Conservation (phyloP, 352 stramenopile genomes). For the Phytophthora multivora region DNA sequence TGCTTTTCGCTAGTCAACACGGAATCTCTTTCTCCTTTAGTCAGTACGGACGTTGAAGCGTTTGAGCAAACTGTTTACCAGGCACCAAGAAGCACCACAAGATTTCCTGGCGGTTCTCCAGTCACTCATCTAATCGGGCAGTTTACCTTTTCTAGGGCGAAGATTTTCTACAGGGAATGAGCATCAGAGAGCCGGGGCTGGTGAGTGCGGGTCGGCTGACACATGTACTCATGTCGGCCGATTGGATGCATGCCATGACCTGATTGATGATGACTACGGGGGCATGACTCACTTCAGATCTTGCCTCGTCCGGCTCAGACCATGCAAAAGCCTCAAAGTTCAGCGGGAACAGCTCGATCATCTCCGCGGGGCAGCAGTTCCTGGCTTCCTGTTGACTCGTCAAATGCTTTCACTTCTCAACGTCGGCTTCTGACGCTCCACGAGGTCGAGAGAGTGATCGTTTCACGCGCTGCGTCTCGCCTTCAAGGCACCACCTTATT, state of each 20-base stretch:
- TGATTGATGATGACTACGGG: slow-evolving; percentile 19
- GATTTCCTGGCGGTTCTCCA: slow-evolving; percentile 3
- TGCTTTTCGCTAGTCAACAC: slow-evolving; percentile 13
- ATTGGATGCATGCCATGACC: slow-evolving; percentile 18
- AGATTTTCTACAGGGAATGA: neutral
- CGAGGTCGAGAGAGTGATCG: slow-evolving; percentile 21
- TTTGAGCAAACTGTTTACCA: neutral
- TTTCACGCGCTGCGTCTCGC: slow-evolving; percentile 16
- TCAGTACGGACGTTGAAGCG: neutral
- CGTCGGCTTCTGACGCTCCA: slow-evolving; percentile 18
- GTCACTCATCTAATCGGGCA: slow-evolving; percentile 16
- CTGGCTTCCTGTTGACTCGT: slow-evolving; percentile 2
- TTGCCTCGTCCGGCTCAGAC: slow-evolving; percentile 6
- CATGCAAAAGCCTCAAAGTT: slow-evolving; percentile 14
- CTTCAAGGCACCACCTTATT: slow-evolving; percentile 22
- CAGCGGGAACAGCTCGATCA: neutral
- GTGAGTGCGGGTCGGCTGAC: slow-evolving; percentile 6
- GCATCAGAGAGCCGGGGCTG: slow-evolving; percentile 17
- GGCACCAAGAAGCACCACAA: neutral
- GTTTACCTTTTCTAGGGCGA: slow-evolving; percentile 6
- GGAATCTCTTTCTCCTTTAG: too few species aligned
- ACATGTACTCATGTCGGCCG: slow-evolving; percentile 5
- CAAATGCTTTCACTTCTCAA: neutral
- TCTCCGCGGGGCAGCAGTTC: neutral
- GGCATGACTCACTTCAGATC: slow-evolving; percentile 24